Percentiles rank a stretch among this genome's conserved stretches.
Evolutionary conservation across 192 early-diverging fungal species (phyloP).

Genomic region (Umbelopsis sp.): DNA sequence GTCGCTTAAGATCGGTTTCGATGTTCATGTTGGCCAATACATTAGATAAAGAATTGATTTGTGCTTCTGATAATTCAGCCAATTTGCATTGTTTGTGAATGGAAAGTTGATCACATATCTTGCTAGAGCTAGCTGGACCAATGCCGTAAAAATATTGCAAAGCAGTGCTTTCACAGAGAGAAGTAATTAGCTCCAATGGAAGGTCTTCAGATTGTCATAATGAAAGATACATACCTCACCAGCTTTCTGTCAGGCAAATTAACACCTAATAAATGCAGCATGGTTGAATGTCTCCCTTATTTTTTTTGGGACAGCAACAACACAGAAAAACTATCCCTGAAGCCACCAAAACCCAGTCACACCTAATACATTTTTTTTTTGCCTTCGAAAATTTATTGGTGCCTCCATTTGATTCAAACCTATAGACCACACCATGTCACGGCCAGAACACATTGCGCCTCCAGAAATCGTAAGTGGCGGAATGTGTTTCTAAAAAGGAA

Average conservation of each 20-base stretch:
- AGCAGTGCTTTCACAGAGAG: slow-evolving; percentile 52
- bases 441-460: slow-evolving; percentile 95
- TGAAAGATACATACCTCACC: slow-evolving; percentile 47
- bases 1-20: slow-evolving; percentile 74
- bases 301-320: background rate
- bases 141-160: slow-evolving; percentile 91
- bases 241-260: slow-evolving; percentile 92
- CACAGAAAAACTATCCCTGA: background rate
- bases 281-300: slow-evolving; percentile 27
- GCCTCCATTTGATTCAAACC: slow-evolving; percentile 1
- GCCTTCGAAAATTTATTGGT: background rate
- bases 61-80: slow-evolving; percentile 83
- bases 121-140: slow-evolving; percentile 70
- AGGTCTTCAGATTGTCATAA: background rate
- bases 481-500: background rate
- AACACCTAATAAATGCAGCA: slow-evolving; percentile 92
- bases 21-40: slow-evolving; percentile 88
- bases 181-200: background rate
- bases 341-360: slow-evolving; percentile 18
- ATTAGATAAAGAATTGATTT: slow-evolving; percentile 85
- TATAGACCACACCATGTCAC: slow-evolving; percentile 83
- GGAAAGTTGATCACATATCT: slow-evolving; percentile 78
- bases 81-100: slow-evolving; percentile 88
- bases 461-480: slow-evolving; percentile 82
- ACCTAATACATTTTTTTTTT: background rate